Evolutionary conservation across 2,329 filamentous ascomycete species (phyloP).

Genomic region (Monosporascus sp.): DNA sequence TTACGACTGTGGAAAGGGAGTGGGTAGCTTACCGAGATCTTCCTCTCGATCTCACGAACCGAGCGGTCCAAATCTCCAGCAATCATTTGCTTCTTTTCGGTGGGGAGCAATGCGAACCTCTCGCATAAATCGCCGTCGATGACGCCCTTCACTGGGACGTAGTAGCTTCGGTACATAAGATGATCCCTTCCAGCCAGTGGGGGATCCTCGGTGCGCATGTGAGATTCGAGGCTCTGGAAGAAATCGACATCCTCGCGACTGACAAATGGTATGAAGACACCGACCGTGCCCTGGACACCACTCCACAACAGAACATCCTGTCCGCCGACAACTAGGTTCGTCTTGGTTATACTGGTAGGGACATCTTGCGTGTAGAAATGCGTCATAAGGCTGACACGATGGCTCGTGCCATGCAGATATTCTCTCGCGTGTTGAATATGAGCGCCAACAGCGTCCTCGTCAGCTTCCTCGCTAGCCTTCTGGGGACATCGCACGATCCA

Average conservation of each 20-base stretch:
- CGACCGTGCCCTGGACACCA: conserved; percentile 89
- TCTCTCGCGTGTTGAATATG: conserved; percentile 86
- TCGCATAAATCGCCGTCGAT: conserved; percentile 98
- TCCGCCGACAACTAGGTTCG: conserved; percentile 82
- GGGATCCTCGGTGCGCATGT: conserved; percentile 79
- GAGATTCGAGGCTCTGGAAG: conserved; percentile 89
- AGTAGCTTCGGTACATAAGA: conserved; percentile 91
- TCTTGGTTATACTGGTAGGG: conserved; percentile 83
- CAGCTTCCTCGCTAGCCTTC: conserved; percentile 81
- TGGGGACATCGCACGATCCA: conserved; percentile 86
- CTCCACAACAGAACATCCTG: conserved; percentile 90
- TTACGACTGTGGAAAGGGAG: background rate
- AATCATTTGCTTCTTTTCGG: conserved; percentile 92
- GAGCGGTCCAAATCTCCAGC: conserved; percentile 88
- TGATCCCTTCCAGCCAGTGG: conserved; percentile 90
- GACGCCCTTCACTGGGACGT: conserved; percentile 90
- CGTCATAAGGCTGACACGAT: conserved; percentile 76
- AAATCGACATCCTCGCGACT: conserved; percentile 94
- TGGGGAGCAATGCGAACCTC: conserved; percentile 74
- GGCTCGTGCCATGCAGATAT: conserved; percentile 85
- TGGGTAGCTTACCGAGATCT: conserved; percentile 63
- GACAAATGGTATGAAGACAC: conserved; percentile 86
- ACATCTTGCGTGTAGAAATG: conserved; percentile 93
- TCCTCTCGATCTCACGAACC: conserved; percentile 89
- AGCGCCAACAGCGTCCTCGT: conserved; percentile 84